phyloP scores from a whole-genome alignment of 768 basidiomycete genomes.

The Hirschioporus abietinus region DNA sequence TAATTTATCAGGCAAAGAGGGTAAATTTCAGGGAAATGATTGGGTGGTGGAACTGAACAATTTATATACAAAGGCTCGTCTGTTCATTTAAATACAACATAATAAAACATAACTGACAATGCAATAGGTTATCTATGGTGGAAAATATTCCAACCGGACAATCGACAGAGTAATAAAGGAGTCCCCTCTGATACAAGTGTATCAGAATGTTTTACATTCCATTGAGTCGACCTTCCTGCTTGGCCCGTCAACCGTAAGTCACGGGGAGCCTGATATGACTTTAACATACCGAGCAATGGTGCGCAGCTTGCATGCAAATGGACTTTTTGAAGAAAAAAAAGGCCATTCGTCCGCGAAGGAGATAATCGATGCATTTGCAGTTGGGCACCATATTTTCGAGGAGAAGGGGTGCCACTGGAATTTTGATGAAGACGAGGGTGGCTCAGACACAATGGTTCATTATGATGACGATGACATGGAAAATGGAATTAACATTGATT shows the following conservation, averaged over 20 bases:
- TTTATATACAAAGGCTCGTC: conserved; percentile 36
- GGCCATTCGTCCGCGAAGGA: conserved; percentile 13
- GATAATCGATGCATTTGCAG: conserved; percentile 16
- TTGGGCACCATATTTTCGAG: conserved; percentile 10
- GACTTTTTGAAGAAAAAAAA: conserved; percentile 9
- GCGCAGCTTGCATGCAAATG: conserved; percentile 13
- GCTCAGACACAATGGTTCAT: neutral
- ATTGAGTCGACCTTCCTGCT: too few species aligned
- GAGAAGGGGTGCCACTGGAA: conserved; percentile 4
- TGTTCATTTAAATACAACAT: too few species aligned
- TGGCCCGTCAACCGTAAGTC: too few species aligned
- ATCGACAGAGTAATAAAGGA: conserved; percentile 16
- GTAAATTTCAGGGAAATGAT: conserved; percentile 29
- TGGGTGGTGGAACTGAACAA: conserved; percentile 40
- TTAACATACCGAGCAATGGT: too few species aligned
- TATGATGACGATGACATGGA: conserved; percentile 9
- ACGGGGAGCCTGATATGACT: too few species aligned
- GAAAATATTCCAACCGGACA: conserved; percentile 24
- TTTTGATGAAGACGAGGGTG: conserved; percentile 7
- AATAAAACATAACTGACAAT: too few species aligned
- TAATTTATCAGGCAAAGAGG: conserved; percentile 31
- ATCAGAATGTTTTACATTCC: neutral
- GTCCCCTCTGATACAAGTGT: conserved; percentile 15
- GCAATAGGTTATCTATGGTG: conserved; percentile 20
- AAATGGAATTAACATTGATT: conserved; percentile 3